A percentile compares a stretch with the other conserved stretches of the same genome.
Conservation (phyloP, 2,329 filamentous ascomycete species). For the Fusarium solani-melongenae region DNA sequence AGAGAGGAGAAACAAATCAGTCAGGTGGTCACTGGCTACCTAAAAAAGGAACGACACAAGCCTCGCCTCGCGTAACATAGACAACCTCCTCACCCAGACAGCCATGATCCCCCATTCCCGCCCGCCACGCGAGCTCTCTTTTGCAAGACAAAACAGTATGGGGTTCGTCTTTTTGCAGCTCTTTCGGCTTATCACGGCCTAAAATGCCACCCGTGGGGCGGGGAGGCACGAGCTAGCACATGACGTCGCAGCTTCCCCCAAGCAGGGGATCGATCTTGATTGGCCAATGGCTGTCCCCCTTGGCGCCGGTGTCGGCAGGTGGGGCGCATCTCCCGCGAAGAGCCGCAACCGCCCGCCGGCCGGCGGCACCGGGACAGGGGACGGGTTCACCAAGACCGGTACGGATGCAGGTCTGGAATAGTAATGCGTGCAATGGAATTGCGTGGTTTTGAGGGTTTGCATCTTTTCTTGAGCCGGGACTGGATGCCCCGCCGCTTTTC, state of each 20-base stretch:
- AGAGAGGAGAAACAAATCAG: conserved; percentile 6
- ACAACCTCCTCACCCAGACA: neutral
- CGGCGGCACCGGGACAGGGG: neutral
- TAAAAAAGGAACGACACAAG: conserved; percentile 18
- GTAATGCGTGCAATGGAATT: neutral
- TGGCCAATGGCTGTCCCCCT: conserved; percentile 39
- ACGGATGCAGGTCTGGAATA: neutral
- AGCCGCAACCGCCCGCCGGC: conserved; percentile 34
- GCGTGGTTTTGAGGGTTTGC: neutral
- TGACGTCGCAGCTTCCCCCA: conserved; percentile 38
- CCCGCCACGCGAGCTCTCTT: conserved; percentile 19
- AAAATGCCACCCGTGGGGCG: conserved; percentile 22
- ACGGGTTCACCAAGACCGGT: neutral
- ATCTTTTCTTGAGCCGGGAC: neutral
- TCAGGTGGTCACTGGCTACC: conserved; percentile 24
- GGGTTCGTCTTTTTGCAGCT: neutral
- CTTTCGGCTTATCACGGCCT: conserved; percentile 48
- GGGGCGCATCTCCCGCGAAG: conserved; percentile 36
- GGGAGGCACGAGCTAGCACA: conserved; percentile 31
- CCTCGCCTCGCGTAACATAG: neutral
- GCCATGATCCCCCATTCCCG: neutral
- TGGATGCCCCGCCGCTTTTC: neutral
- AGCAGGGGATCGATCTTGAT: conserved; percentile 21
- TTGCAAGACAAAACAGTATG: neutral
- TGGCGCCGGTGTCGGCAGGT: conserved; percentile 38